phyloP scores from a whole-genome alignment of 2,329 filamentous ascomycete species.

The Parastagonospora nodorum region DNA sequence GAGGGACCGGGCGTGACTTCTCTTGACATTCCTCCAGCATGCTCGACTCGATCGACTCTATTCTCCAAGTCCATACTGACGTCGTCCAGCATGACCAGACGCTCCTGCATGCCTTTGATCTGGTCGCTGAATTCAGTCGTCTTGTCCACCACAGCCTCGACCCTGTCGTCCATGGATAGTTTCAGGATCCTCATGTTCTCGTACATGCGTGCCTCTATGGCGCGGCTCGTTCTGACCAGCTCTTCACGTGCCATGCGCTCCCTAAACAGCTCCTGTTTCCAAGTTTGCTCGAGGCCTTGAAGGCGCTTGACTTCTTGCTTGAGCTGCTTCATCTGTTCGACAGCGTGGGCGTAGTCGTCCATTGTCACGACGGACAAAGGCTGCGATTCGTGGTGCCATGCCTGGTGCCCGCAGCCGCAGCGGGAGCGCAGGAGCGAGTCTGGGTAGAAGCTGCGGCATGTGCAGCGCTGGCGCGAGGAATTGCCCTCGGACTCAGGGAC shows the following conservation, averaged over 20 bases:
- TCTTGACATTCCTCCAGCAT: slow-evolving; percentile 26
- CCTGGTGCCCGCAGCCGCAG: slow-evolving; percentile 55
- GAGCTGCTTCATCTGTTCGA: slow-evolving; percentile 45
- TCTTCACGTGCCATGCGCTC: slow-evolving; percentile 42
- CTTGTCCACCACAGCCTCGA: slow-evolving; percentile 48
- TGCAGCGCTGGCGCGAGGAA: slow-evolving; percentile 45
- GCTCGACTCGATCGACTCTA: slow-evolving; percentile 43
- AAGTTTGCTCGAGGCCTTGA: slow-evolving; percentile 41
- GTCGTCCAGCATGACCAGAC: slow-evolving; percentile 46
- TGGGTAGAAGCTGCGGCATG: slow-evolving; percentile 53
- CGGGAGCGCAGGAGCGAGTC: slow-evolving; percentile 44
- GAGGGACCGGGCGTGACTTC: slow-evolving; percentile 36
- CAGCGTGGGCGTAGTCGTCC: slow-evolving; percentile 42
- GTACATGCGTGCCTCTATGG: slow-evolving; percentile 43
- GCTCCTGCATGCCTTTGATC: slow-evolving; percentile 44
- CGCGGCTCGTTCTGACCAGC: slow-evolving; percentile 39
- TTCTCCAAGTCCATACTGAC: slow-evolving; percentile 48
- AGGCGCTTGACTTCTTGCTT: slow-evolving; percentile 40
- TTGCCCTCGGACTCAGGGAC: slow-evolving; percentile 31
- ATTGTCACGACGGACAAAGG: slow-evolving; percentile 40
- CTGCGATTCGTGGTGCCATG: slow-evolving; percentile 51
- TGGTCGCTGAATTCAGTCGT: slow-evolving; percentile 45
- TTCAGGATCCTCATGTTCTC: slow-evolving; percentile 46
- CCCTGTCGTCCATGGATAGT: slow-evolving; percentile 47
- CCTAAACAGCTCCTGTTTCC: slow-evolving; percentile 45